phyloP scores from a whole-genome alignment of 2,329 filamentous ascomycete species.

The Tolypocladium amazonense region DNA sequence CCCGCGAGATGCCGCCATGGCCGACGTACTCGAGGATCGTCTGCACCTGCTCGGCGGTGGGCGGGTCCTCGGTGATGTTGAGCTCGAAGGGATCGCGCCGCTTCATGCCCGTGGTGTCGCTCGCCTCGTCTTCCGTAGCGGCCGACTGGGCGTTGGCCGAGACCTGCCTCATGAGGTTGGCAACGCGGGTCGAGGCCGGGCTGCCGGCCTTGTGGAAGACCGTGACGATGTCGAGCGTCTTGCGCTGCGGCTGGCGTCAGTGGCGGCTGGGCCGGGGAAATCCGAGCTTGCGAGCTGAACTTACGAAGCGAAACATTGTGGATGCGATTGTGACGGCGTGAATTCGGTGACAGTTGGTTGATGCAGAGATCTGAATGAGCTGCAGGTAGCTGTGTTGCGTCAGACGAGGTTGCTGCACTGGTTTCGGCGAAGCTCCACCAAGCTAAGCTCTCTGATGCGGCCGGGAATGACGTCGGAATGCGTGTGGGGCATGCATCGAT shows the following conservation, averaged over 20 bases:
- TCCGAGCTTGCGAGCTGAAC: not conserved
- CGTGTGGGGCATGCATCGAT: not conserved
- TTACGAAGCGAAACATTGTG: slow-evolving; percentile 14
- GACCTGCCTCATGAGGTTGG: slow-evolving; percentile 69
- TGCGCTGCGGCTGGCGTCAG: slow-evolving; percentile 41
- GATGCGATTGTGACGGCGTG: not conserved
- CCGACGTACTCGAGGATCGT: slow-evolving; percentile 80
- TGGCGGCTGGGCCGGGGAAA: not conserved
- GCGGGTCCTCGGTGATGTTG: slow-evolving; percentile 68
- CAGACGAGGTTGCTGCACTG: not conserved
- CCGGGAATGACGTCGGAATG: not conserved
- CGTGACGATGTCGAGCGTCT: slow-evolving; percentile 82
- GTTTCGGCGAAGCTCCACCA: not conserved
- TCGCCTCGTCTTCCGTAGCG: slow-evolving; percentile 66
- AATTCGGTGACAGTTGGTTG: not conserved
- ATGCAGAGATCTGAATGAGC: not conserved
- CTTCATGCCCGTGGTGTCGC: slow-evolving; percentile 51
- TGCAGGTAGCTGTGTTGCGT: not conserved
- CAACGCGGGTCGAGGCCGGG: slow-evolving; percentile 61
- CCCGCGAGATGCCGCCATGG: slow-evolving; percentile 39
- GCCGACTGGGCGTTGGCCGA: slow-evolving; percentile 57
- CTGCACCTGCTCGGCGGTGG: slow-evolving; percentile 72
- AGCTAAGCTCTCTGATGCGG: not conserved
- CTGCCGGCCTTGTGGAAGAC: slow-evolving; percentile 83
- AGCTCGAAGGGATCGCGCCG: slow-evolving; percentile 69